These are phyloP conservation scores for Strobilomyces echinocephalus DNA, from an alignment of 768 basidiomycete genomes.

Conservation along the genomic window DNA sequence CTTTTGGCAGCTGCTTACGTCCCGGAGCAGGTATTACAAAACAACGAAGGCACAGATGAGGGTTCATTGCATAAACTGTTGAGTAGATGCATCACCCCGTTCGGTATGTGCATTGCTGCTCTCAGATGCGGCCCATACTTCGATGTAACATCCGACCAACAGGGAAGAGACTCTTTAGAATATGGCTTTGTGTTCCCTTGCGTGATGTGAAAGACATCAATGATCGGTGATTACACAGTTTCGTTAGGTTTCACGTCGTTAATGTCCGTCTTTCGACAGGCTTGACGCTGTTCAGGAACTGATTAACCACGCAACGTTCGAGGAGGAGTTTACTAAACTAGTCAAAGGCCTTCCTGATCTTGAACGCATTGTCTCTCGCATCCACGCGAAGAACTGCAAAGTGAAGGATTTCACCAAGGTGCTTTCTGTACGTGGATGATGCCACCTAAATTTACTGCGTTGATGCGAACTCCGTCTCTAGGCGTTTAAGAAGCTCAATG, in stretches of 20 bases:
- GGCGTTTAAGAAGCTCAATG: constrained; percentile 73
- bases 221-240: constrained; percentile 53
- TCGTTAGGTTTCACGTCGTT: constrained; percentile 9
- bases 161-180: constrained; percentile 94
- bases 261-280: constrained; percentile 37
- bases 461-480: constrained; percentile 28
- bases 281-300: constrained; percentile 94
- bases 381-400: constrained; percentile 89
- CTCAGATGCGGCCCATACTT: constrained; percentile 1
- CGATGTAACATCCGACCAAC: constrained; percentile 4
- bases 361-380: constrained; percentile 89
- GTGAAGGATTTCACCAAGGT: constrained; percentile 86
- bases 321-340: constrained; percentile 66
- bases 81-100: constrained; percentile 83
- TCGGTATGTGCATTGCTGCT: constrained; percentile 47
- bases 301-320: constrained; percentile 73
- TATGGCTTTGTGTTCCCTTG: constrained; percentile 94
- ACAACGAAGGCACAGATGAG: constrained; percentile 90
- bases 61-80: constrained; percentile 84
- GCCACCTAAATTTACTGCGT: neutral
- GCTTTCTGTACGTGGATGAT: constrained; percentile 49
- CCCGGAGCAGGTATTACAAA: constrained; percentile 65
- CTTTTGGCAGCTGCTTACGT: constrained; percentile 4
- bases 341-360: constrained; percentile 86
- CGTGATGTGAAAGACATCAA: constrained; percentile 82